Evolutionary conservation across 1,284 basidiomycete genomes (phyloP).

Genomic region (Apiotrichum siamense): DNA sequence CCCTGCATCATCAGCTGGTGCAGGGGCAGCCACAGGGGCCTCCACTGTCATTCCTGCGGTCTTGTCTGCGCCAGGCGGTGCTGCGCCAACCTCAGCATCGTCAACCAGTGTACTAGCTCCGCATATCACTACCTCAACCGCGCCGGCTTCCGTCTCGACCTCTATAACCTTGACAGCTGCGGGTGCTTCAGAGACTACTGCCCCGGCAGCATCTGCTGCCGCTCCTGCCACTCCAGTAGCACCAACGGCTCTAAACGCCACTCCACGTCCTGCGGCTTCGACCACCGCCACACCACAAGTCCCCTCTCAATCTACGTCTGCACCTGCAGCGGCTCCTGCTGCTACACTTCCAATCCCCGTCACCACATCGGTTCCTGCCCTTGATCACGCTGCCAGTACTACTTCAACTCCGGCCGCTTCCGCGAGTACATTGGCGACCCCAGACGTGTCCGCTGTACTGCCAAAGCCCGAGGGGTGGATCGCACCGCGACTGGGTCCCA

Average conservation of each 20-base stretch:
- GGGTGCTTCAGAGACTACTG: background rate
- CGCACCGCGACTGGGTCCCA: conserved; percentile 2
- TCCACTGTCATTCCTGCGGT: too few species aligned
- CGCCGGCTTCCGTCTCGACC: background rate
- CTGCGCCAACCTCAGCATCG: background rate
- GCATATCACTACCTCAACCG: background rate
- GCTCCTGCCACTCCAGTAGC: background rate
- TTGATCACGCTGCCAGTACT: background rate
- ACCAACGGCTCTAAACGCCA: too few species aligned
- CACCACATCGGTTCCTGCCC: background rate
- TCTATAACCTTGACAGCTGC: too few species aligned
- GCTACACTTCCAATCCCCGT: background rate
- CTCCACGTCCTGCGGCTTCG: too few species aligned
- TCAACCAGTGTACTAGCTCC: background rate
- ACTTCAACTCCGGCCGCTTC: background rate
- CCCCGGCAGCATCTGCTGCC: background rate
- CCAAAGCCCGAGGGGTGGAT: background rate
- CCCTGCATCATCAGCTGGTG: background rate
- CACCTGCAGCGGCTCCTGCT: background rate
- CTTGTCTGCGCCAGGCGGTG: background rate
- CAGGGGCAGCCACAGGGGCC: background rate
- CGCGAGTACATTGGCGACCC: too few species aligned
- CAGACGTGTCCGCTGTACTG: too few species aligned
- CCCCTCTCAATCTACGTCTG: background rate
- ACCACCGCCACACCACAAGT: too few species aligned